These are phyloP conservation scores for Sabuloglossum arenarium DNA, from an alignment of 495 filamentous ascomycete genomes.

Conservation along the genomic window DNA sequence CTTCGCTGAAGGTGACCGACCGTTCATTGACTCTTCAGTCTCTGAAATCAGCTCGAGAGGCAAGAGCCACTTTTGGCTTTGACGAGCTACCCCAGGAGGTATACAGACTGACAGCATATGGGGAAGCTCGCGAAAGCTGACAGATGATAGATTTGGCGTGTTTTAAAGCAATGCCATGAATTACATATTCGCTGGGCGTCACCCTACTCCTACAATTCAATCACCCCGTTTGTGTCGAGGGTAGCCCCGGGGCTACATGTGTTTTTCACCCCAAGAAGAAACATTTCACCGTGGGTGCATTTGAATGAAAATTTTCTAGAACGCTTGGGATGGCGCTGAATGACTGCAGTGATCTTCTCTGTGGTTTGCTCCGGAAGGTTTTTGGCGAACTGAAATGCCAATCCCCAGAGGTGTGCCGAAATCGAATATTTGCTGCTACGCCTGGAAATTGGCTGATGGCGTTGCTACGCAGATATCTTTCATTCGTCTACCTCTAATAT, in stretches of 20 bases:
- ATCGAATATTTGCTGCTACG: background rate
- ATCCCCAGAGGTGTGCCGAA: constrained; percentile 7
- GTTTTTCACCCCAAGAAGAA: constrained; percentile 40
- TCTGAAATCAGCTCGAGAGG: constrained; percentile 50
- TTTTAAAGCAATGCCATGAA: constrained; percentile 47
- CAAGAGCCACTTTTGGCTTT: constrained; percentile 51
- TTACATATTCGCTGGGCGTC: constrained; percentile 67
- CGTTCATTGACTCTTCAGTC: constrained; percentile 28
- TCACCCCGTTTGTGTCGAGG: constrained; percentile 51
- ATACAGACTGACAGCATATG: constrained; percentile 4
- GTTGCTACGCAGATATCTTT: constrained; percentile 36
- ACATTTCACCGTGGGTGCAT: background rate
- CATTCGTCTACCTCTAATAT: constrained; percentile 35
- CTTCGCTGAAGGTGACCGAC: constrained; percentile 30
- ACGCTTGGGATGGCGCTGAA: constrained; percentile 1
- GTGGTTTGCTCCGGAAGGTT: constrained; percentile 33
- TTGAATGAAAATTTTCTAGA: background rate
- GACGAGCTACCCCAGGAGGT: constrained; percentile 56
- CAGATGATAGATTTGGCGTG: constrained; percentile 26
- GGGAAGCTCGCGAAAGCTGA: background rate
- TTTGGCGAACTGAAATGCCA: constrained; percentile 33
- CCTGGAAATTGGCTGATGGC: background rate
- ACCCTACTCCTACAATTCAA: constrained; percentile 27
- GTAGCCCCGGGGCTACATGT: constrained; percentile 68
- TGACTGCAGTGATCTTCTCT: constrained; percentile 30